Evolutionary conservation across 2,329 filamentous ascomycete species (phyloP).

Genomic region (Beauveria rudraprayagi): DNA sequence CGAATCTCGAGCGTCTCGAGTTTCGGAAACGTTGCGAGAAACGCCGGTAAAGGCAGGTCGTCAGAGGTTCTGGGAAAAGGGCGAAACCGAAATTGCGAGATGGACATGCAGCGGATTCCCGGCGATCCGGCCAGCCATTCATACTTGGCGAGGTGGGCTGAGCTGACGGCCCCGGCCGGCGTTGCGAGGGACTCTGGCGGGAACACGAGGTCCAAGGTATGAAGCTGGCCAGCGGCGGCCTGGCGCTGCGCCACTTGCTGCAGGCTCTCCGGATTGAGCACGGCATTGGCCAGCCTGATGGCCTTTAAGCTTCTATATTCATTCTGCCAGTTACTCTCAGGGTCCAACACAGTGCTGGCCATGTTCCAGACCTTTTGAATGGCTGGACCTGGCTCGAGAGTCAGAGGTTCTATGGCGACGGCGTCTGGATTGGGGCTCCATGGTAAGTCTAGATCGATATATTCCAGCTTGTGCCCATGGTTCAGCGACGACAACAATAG

Average conservation of each 20-base stretch:
- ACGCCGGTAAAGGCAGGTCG: constrained; percentile 24
- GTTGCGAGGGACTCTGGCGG: constrained; percentile 19
- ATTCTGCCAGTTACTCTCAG: constrained; percentile 2
- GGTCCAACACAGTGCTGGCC: constrained; percentile 4
- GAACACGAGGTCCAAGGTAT: constrained; percentile 30
- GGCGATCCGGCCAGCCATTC: constrained; percentile 28
- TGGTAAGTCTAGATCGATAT: constrained; percentile 24
- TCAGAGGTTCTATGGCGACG: constrained; percentile 4
- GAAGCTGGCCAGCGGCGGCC: constrained; percentile 21
- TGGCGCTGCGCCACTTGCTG: constrained; percentile 19
- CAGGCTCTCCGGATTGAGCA: constrained; percentile 19
- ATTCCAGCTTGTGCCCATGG: constrained; percentile 19
- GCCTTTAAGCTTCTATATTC: constrained; percentile 8
- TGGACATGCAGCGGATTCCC: constrained; percentile 26
- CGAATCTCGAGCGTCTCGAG: constrained; percentile 29
- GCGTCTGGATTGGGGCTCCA: constrained; percentile 12
- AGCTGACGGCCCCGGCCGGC: constrained; percentile 19
- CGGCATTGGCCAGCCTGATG: constrained; percentile 21
- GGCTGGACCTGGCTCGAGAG: neutral
- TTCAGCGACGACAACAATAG: constrained; percentile 20
- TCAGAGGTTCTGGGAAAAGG: constrained; percentile 20
- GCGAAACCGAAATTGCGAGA: constrained; percentile 28
- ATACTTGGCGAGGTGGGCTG: constrained; percentile 23
- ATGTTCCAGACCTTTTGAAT: constrained; percentile 8
- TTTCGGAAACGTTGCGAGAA: constrained; percentile 29